A percentile compares a stretch with the other conserved stretches of the same genome.
Evolutionary conservation across 192 early-diverging fungal species (phyloP).

Genomic region (Oehlia diaphana): DNA sequence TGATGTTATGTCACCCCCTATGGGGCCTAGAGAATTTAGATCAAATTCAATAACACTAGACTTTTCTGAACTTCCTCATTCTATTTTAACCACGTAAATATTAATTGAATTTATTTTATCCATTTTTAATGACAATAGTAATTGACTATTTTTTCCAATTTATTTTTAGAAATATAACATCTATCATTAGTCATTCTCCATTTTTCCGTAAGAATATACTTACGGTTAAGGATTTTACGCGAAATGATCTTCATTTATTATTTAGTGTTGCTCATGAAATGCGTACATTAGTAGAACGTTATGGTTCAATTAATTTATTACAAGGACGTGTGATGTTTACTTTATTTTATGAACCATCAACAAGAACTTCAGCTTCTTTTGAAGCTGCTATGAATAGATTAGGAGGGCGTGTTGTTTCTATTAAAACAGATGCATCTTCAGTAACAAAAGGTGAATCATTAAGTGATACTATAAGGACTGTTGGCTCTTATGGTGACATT

Average conservation of each 20-base stretch:
- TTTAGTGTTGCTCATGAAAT: slow-evolving; percentile 98
- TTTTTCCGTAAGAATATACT: slow-evolving; percentile 96
- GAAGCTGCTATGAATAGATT: slow-evolving; percentile 93
- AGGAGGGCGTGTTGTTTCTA: slow-evolving; percentile 86
- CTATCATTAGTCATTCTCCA: slow-evolving; percentile 67
- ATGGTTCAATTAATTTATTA: slow-evolving; percentile 82
- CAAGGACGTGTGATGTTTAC: slow-evolving; percentile 90
- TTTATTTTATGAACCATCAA: slow-evolving; percentile 97
- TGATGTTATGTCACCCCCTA: slow-evolving; percentile 36
- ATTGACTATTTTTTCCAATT: not conserved
- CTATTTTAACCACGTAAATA: slow-evolving; percentile 20
- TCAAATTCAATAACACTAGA: slow-evolving; percentile 33
- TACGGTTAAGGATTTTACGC: slow-evolving; percentile 86
- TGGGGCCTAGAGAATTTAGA: slow-evolving; percentile 31
- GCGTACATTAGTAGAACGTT: slow-evolving; percentile 89
- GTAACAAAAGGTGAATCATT: slow-evolving; percentile 95
- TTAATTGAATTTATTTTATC: slow-evolving; percentile 21
- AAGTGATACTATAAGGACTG: slow-evolving; percentile 91
- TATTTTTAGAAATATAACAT: slow-evolving; percentile 37
- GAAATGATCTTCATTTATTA: slow-evolving; percentile 90
- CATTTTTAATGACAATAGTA: not conserved
- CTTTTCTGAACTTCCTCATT: slow-evolving; percentile 9
- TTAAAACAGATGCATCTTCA: slow-evolving; percentile 82
- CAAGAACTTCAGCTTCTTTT: slow-evolving; percentile 92
- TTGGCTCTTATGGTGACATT: slow-evolving; percentile 89